phyloP scores from a whole-genome alignment of 768 basidiomycete genomes.

The Suillus brevipes region DNA sequence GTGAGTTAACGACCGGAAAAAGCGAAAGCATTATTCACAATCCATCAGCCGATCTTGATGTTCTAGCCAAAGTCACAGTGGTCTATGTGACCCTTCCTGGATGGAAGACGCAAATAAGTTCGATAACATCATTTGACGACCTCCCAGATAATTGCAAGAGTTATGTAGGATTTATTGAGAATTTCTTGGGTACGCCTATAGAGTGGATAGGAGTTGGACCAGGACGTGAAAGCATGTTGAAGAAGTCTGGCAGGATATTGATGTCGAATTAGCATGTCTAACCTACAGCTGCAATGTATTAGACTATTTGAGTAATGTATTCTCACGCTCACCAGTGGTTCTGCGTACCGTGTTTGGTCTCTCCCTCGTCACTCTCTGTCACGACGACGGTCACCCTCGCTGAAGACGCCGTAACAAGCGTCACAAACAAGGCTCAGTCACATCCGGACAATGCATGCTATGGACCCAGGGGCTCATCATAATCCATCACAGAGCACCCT shows the following conservation, averaged over 20 bases:
- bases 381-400: constrained; percentile 12
- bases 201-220: constrained; percentile 96
- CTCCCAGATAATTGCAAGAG: constrained; percentile 83
- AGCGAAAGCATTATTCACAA: not conserved
- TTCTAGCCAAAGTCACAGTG: constrained; percentile 78
- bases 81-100: constrained; percentile 88
- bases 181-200: constrained; percentile 67
- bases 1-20: constrained; percentile 40
- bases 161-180: constrained; percentile 88
- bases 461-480: constrained; percentile 36
- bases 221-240: constrained; percentile 75
- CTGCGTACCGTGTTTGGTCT: constrained; percentile 24
- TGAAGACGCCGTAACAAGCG: constrained; percentile 35
- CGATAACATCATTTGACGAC: constrained; percentile 60
- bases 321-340: constrained; percentile 27
- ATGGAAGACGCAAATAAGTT: constrained; percentile 80
- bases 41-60: constrained; percentile 75
- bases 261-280: constrained; percentile 23
- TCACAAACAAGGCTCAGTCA: constrained; percentile 28
- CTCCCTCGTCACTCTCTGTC: constrained; percentile 31
- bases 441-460: constrained; percentile 28
- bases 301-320: constrained; percentile 1
- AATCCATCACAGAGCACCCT: constrained; percentile 33
- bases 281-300: not conserved
- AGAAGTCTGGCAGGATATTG: constrained; percentile 17